Conservation (phyloP, 768 basidiomycete genomes). For the Strobilomyces dryophilus region DNA sequence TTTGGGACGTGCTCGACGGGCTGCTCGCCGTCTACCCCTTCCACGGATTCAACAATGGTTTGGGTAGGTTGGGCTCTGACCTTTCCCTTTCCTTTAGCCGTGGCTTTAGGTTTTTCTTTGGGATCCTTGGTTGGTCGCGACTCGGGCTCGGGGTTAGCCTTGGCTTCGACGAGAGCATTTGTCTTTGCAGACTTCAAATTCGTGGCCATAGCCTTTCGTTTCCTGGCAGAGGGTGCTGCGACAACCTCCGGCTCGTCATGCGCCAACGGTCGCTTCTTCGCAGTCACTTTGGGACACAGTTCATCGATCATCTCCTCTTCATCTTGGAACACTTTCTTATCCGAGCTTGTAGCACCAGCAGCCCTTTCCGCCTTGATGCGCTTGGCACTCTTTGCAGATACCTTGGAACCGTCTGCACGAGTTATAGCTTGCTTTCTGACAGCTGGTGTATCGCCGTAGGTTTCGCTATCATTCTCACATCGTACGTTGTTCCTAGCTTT, state of each 20-base stretch:
- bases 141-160: background rate
- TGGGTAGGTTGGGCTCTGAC: background rate
- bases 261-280: slow-evolving; percentile 4
- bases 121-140: background rate
- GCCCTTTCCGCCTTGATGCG: background rate
- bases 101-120: background rate
- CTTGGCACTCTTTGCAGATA: background rate
- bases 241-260: slow-evolving; percentile 1
- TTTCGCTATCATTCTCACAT: background rate
- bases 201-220: slow-evolving; percentile 1
- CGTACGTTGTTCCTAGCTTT: slow-evolving; percentile 1
- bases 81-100: background rate
- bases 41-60: background rate
- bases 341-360: background rate
- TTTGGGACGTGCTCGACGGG: slow-evolving; percentile 2
- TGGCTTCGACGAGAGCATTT: background rate
- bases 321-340: background rate
- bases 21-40: background rate
- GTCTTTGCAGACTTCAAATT: background rate
- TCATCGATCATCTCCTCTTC: background rate
- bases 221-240: slow-evolving; percentile 12
- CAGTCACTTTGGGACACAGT: background rate
- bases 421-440: background rate
- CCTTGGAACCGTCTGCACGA: background rate
- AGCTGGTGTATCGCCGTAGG: background rate